Percentiles rank a stretch among this genome's conserved stretches.
These are phyloP conservation scores for Chlamydomonas incerta DNA, from an alignment of 139 green algal species.

Conservation along the genomic window DNA sequence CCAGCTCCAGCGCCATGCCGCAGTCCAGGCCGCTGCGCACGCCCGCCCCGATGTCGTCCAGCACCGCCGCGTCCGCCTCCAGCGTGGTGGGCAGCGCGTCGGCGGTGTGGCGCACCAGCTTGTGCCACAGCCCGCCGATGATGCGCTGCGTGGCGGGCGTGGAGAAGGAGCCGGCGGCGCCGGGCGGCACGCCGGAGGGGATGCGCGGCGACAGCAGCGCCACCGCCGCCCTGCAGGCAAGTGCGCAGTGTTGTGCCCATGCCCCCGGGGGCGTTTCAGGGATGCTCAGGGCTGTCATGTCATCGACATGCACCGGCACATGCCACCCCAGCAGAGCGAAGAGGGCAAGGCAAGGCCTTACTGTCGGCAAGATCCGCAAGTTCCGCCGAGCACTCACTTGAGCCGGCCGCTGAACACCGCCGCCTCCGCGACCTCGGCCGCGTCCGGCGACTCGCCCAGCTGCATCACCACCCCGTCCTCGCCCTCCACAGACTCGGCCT, in stretches of 20 bases:
- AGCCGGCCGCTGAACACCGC: background rate
- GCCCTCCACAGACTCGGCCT: background rate
- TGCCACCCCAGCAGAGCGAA: no score
- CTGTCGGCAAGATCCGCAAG: no score
- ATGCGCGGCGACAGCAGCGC: background rate
- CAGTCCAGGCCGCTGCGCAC: background rate
- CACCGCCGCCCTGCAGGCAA: background rate
- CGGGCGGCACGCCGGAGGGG: background rate
- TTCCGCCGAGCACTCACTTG: background rate
- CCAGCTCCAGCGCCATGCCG: background rate
- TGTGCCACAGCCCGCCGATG: slow-evolving; percentile 34
- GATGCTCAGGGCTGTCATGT: no score
- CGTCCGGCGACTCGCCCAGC: background rate
- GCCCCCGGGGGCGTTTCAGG: no score
- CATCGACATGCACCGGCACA: no score
- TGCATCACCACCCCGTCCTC: background rate
- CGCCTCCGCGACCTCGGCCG: background rate
- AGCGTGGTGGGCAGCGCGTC: slow-evolving; percentile 22
- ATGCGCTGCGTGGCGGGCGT: slow-evolving; percentile 37
- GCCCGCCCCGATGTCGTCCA: background rate
- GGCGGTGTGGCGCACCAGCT: slow-evolving; percentile 17
- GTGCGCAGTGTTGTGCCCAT: no score
- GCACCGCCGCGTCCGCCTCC: background rate
- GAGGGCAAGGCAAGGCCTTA: no score
- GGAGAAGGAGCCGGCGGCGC: background rate